Conservation (phyloP, 768 basidiomycete genomes). For the Ephemerocybe angulata region DNA sequence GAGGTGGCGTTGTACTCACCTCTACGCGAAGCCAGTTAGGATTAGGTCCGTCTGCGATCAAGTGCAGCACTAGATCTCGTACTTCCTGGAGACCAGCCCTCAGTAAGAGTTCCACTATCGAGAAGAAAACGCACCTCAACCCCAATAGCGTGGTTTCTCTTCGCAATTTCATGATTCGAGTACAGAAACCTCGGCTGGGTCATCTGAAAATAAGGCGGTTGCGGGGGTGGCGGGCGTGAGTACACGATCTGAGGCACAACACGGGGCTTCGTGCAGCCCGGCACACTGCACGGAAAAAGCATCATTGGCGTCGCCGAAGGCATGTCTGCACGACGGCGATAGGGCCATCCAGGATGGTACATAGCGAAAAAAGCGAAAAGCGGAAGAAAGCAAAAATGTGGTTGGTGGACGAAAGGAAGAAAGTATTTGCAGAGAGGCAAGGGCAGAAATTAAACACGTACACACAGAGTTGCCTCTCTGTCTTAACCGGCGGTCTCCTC, state of each 20-base stretch:
- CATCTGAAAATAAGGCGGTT: slow-evolving; percentile 29
- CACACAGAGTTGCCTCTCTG: too few species aligned
- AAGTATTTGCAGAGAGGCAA: too few species aligned
- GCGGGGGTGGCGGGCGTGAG: slow-evolving; percentile 4
- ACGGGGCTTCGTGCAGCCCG: not conserved
- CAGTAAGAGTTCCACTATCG: not conserved
- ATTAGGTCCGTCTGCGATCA: slow-evolving; percentile 78
- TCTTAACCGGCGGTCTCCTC: too few species aligned
- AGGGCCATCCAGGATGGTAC: too few species aligned
- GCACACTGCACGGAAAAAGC: not conserved
- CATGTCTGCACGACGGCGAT: too few species aligned
- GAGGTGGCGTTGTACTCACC: too few species aligned
- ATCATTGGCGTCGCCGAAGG: not conserved
- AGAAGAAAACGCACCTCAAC: slow-evolving; percentile 58
- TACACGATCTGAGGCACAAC: too few species aligned
- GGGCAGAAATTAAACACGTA: too few species aligned
- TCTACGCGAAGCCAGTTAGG: slow-evolving; percentile 85
- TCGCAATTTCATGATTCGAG: slow-evolving; percentile 69
- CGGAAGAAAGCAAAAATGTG: too few species aligned
- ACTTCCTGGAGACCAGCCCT: slow-evolving; percentile 59
- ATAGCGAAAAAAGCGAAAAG: too few species aligned
- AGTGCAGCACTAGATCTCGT: slow-evolving; percentile 79
- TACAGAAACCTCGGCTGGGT: slow-evolving; percentile 80
- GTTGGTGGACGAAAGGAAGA: too few species aligned
- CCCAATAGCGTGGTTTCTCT: slow-evolving; percentile 69